Percentiles rank a stretch among this genome's conserved stretches.
Evolutionary conservation across 106 monocot species (phyloP).

Genomic region (Dioscorea dumetorum): DNA sequence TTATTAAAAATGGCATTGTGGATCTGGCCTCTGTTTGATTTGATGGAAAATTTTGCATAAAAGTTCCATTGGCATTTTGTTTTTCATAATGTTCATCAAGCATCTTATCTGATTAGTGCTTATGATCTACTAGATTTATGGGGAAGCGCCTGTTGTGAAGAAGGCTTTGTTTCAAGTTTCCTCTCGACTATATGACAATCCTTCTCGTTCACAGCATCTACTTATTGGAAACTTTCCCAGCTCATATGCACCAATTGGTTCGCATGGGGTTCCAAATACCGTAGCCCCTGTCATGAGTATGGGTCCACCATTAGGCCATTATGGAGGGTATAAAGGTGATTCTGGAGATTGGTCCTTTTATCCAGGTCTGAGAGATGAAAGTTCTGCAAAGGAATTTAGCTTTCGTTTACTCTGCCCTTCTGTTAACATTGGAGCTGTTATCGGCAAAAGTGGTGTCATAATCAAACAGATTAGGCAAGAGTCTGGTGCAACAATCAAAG

Average conservation of each 20-base stretch:
- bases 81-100: too few relatives aligned
- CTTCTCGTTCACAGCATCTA: conserved; percentile 77
- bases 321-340: conserved; percentile 77
- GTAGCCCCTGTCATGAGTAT: conserved; percentile 46
- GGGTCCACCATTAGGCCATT: conserved; percentile 41
- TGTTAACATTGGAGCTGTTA: conserved; percentile 81
- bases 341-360: conserved; percentile 65
- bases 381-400: conserved; percentile 67
- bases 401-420: conserved; percentile 68
- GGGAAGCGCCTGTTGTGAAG: conserved; percentile 67
- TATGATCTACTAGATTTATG: conserved; percentile 49
- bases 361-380: conserved; percentile 60
- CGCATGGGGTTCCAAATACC: conserved; percentile 33
- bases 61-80: too few relatives aligned
- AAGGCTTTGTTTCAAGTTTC: conserved; percentile 81
- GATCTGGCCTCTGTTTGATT: too few relatives aligned
- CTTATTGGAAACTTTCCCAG: conserved; percentile 40
- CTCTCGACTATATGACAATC: conserved; percentile 80
- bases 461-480: conserved; percentile 81
- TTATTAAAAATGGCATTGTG: too few relatives aligned
- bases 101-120: not conserved
- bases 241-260: conserved; percentile 27
- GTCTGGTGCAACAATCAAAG: conserved; percentile 64
- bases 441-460: conserved; percentile 72
- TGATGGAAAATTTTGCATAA: too few relatives aligned